phyloP scores from a whole-genome alignment of 768 basidiomycete species.

The Boletellus ananas region DNA sequence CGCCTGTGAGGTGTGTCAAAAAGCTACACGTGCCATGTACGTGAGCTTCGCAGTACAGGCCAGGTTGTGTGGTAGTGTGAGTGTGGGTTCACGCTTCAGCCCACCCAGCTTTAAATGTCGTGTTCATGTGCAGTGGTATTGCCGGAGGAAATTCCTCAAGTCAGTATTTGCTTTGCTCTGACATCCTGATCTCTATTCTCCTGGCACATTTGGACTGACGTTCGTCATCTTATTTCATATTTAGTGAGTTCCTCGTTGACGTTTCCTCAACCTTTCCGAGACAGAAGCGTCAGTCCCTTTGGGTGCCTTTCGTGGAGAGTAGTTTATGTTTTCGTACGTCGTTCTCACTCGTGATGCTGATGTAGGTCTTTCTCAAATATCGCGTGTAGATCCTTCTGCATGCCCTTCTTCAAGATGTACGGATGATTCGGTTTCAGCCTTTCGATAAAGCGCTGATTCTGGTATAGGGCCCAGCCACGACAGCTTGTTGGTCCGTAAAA shows the following conservation, averaged over 20 bases:
- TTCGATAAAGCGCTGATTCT: not conserved
- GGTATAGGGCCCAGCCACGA: conserved; percentile 19
- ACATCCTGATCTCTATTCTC: not conserved
- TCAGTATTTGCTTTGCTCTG: conserved; percentile 5
- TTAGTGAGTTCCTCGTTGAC: conserved; percentile 14
- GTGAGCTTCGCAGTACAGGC: conserved; percentile 46
- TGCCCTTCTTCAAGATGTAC: conserved; percentile 3
- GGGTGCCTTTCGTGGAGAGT: conserved; percentile 25
- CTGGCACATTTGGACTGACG: not conserved
- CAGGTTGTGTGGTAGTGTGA: conserved; percentile 43
- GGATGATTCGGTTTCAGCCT: not conserved
- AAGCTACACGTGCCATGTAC: conserved; percentile 36
- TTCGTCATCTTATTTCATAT: not conserved
- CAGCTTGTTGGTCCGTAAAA: conserved; percentile 14
- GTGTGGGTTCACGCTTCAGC: conserved; percentile 8
- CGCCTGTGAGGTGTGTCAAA: conserved; percentile 52
- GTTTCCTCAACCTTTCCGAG: not conserved
- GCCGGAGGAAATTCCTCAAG: conserved; percentile 14
- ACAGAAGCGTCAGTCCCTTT: not conserved
- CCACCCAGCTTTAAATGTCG: not conserved
- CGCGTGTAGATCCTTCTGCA: conserved; percentile 2
- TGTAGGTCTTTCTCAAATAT: not conserved
- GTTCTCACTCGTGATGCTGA: not conserved
- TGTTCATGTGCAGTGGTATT: conserved; percentile 17
- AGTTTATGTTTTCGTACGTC: conserved; percentile 20